Base-by-base conservation (phyloP, 306 rosid genomes). In the Psophocarpus tetragonolobus region DNA sequence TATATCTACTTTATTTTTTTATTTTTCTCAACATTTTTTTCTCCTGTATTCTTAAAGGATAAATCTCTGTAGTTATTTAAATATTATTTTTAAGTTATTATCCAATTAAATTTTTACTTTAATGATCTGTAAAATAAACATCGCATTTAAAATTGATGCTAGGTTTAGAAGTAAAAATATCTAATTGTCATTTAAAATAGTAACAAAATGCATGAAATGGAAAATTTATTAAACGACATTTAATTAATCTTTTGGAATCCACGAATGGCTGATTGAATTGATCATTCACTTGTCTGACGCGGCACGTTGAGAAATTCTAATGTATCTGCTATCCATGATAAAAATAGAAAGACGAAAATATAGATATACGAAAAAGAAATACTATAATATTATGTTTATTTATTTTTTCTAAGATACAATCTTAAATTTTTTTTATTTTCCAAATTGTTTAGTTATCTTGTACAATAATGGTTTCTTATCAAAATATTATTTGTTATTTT, bases 241-340 rank as follows among this genome's bases (percentile, higher is more conserved):
- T 50, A 73, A 65, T 41, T 45, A 18, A 51, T 10, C 14, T n/a
- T 65, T 80, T 80, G 41, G 58, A 65, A 54, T 80, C 75, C 84
- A 65, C 84, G 24, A 65, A 65, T 66, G 48, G 87, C 77, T 84
- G 20, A 53, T 54, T 56, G 79, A 29, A 53, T 54, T 56, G 79
- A 29, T 33, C 47, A 27, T 74, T 41, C 57, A 45, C 5, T 41
- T 20, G 10, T 42, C 15, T 27, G 14, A 60, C 53, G 42, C 66
- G 45, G 69, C 58, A 58, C 18, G 64, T 42, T 5, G 24, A 30
- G 24, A 32, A 61, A 15, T 32, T 3, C 39, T 8, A 2, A 32
- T 2, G 5, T 42, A n/a, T n/a, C n/a, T n/a, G n/a, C n/a, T n/a
- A n/a, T n/a, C n/a, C n/a, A n/a, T n/a, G n/a, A n/a, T n/a, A n/a